A percentile compares a stretch with the other conserved stretches of the same genome.
These are phyloP conservation scores for Torrubiellomyces zombiae DNA, from an alignment of 2,329 filamentous ascomycete genomes.

Conservation along the genomic window DNA sequence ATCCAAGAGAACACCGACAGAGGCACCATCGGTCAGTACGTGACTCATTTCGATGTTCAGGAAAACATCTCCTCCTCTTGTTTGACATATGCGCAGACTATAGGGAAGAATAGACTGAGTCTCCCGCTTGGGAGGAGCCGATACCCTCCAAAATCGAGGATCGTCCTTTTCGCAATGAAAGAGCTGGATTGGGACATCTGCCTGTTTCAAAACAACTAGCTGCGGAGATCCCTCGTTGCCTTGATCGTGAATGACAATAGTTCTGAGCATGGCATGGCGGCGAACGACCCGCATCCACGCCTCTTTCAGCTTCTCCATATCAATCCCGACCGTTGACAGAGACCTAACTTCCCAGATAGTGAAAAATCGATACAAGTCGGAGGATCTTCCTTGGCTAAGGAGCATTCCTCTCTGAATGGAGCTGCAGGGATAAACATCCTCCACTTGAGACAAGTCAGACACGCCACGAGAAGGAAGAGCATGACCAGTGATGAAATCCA, in stretches of 20 bases:
- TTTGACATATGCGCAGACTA: slow-evolving; percentile 11
- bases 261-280: slow-evolving; percentile 4
- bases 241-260: slow-evolving; percentile 4
- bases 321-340: background rate
- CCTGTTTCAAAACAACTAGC: slow-evolving; percentile 3
- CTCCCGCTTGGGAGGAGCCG: no score
- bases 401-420: slow-evolving; percentile 20
- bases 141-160: no score
- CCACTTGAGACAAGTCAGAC: slow-evolving; percentile 7
- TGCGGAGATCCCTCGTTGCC: slow-evolving; percentile 1
- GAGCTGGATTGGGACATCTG: background rate
- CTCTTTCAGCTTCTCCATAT: slow-evolving; percentile 2
- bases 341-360: slow-evolving; percentile 6
- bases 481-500: slow-evolving; percentile 9
- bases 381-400: slow-evolving; percentile 12
- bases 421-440: slow-evolving; percentile 21
- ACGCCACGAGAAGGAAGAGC: slow-evolving; percentile 8
- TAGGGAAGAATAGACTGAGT: slow-evolving; percentile 7
- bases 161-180: no score
- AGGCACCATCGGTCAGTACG: slow-evolving; percentile 17
- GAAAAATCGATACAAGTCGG: slow-evolving; percentile 7
- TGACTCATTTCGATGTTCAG: slow-evolving; percentile 19
- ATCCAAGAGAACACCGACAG: slow-evolving; percentile 7
- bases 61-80: slow-evolving; percentile 4
- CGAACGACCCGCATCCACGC: slow-evolving; percentile 5